These are phyloP conservation scores for Ustilago loliicola DNA, from an alignment of 1,284 basidiomycete species.

Conservation along the genomic window DNA sequence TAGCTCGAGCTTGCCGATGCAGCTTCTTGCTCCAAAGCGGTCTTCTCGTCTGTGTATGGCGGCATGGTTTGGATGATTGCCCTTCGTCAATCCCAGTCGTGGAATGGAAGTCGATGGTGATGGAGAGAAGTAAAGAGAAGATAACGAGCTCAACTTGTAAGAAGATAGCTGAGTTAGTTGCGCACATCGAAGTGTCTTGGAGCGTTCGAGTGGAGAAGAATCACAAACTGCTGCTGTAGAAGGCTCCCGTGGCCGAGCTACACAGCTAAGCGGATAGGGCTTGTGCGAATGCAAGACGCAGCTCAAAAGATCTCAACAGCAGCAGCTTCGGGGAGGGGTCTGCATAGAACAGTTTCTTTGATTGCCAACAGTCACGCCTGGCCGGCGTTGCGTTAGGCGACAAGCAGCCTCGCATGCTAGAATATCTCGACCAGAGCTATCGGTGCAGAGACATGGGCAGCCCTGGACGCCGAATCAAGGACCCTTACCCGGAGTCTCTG, in stretches of 20 bases:
- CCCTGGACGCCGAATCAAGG: no score
- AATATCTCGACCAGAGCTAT: no score
- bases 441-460: no score
- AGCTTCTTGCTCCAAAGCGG: not conserved
- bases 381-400: no score
- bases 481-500: no score
- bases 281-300: not conserved
- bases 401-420: no score
- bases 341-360: not conserved
- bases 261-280: not conserved
- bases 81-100: not conserved
- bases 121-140: not conserved
- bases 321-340: constrained; percentile 3
- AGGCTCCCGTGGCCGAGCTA: not conserved
- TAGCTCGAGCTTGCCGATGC: constrained; percentile 17
- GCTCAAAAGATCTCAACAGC: not conserved
- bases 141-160: no score
- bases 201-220: no score
- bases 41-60: constrained; percentile 2
- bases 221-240: no score
- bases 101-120: not conserved
- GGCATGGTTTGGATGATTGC: not conserved
- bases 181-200: no score
- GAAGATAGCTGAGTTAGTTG: no score
- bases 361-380: not conserved